phyloP scores from a whole-genome alignment of 1,284 basidiomycete species.

The Rhodofomes roseus region DNA sequence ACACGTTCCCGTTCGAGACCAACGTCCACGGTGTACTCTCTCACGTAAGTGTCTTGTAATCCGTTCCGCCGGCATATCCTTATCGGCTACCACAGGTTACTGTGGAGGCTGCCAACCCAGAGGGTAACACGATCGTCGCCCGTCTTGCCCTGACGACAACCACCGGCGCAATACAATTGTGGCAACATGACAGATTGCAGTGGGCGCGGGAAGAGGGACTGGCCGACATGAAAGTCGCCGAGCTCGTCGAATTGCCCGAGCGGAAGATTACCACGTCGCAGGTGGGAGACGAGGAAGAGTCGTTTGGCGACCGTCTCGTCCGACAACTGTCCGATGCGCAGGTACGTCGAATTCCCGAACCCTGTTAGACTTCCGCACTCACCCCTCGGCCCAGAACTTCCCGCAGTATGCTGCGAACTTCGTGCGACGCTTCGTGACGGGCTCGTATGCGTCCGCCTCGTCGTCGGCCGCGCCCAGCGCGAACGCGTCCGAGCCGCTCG shows the following conservation, averaged over 20 bases:
- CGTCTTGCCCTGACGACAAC: slow-evolving; percentile 68
- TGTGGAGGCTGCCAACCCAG: slow-evolving; percentile 47
- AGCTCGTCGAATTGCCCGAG: slow-evolving; percentile 81
- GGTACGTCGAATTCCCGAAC: slow-evolving; percentile 34
- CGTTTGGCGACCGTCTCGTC: slow-evolving; percentile 49
- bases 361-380: not conserved
- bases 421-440: slow-evolving; percentile 66
- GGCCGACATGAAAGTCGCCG: slow-evolving; percentile 58
- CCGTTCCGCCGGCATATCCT: not conserved
- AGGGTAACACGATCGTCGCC: slow-evolving; percentile 37
- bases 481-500: slow-evolving; percentile 36
- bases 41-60: slow-evolving; percentile 45
- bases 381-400: slow-evolving; percentile 47
- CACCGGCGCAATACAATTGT: slow-evolving; percentile 78
- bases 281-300: slow-evolving; percentile 45
- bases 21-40: slow-evolving; percentile 66
- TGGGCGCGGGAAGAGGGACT: slow-evolving; percentile 89
- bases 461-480: slow-evolving; percentile 34
- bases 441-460: slow-evolving; percentile 58
- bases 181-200: slow-evolving; percentile 57
- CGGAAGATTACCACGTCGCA: slow-evolving; percentile 42
- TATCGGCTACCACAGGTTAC: slow-evolving; percentile 44
- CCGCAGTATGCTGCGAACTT: slow-evolving; percentile 72
- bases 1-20: slow-evolving; percentile 73
- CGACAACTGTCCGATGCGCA: slow-evolving; percentile 65